Evolutionary conservation across 148 eudicot genomes (phyloP).

Genomic region (Rhododendron kiyosumense): DNA sequence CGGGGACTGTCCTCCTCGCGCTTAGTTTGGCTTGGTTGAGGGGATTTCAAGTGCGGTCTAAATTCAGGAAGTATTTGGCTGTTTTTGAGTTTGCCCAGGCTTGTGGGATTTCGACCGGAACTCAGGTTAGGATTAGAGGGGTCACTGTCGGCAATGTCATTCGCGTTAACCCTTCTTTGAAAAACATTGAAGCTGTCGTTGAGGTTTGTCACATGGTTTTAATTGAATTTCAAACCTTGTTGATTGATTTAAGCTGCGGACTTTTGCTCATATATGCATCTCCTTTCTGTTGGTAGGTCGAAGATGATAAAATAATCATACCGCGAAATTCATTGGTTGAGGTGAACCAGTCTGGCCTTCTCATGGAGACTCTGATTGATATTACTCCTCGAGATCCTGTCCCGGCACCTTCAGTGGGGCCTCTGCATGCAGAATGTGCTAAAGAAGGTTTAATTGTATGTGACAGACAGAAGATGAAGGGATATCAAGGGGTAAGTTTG

Average conservation of each 20-base stretch:
- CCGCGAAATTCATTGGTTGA: slow-evolving; percentile 84
- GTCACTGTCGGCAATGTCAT: slow-evolving; percentile 84
- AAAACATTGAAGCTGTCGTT: slow-evolving; percentile 70
- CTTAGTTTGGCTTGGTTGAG: slow-evolving; percentile 80
- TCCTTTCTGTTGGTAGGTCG: slow-evolving; percentile 50
- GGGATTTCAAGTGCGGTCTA: slow-evolving; percentile 76
- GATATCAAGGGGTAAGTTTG: slow-evolving; percentile 84
- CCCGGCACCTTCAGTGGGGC: slow-evolving; percentile 70
- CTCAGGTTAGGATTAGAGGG: slow-evolving; percentile 88
- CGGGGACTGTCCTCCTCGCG: slow-evolving; percentile 69
- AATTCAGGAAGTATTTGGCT: slow-evolving; percentile 66
- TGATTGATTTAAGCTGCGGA: neutral
- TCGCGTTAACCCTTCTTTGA: slow-evolving; percentile 74
- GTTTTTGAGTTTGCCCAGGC: slow-evolving; percentile 84
- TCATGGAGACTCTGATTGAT: slow-evolving; percentile 95
- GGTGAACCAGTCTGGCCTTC: slow-evolving; percentile 96
- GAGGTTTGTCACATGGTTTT: slow-evolving; percentile 50
- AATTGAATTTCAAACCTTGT: neutral
- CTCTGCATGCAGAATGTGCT: slow-evolving; percentile 68
- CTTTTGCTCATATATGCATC: slow-evolving; percentile 1
- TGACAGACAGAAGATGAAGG: slow-evolving; percentile 83
- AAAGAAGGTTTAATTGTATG: slow-evolving; percentile 86
- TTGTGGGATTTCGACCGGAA: slow-evolving; percentile 76
- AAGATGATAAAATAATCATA: slow-evolving; percentile 82
- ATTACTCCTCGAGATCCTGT: slow-evolving; percentile 87